Base-by-base conservation (phyloP, 768 basidiomycete genomes). In the Mycena haematopus region DNA sequence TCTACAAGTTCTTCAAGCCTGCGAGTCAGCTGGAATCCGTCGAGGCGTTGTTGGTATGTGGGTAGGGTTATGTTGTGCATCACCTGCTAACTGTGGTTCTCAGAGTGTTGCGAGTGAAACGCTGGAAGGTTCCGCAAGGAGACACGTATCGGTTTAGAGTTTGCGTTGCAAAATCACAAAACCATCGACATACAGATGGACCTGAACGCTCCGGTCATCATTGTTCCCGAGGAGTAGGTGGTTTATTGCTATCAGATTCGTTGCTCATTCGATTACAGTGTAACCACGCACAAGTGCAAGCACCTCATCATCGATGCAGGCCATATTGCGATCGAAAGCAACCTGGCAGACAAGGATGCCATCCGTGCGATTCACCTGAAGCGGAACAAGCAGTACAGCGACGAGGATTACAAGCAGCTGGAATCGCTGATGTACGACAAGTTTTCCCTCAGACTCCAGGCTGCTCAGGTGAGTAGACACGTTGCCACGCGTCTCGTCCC, bases 371-470 rank as follows among this genome's bases (percentile, higher is more conserved):
- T 99, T 42, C 87, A 92, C 53, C 80, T 87, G 64, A 98, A 97
- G 74, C 86, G 92, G 53, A 88, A 90, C 49, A 86, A 91, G 72
- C 80, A 90, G 70, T 97, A 97, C 73, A 86, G 80, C 42, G 93
- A 95, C 19, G 91, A 91, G 53, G 97, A 99, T 69, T 95, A 91
- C 75, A 81, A 81, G 68, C 84, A 86, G 56, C 81, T 99, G 25
- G 95, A 98, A 75, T 89, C 89, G 2, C 78, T 98, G 36, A 96
- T 99, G 94, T 99, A 99, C 70, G 97, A 99, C 76, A 92, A 90
- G 66, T 80, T 97, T 67, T 84, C 83, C 13, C 80, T 99, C 38
- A 87, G 85, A 58, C 83, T 99, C 19, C 82, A 95, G 68, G 89
- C 91, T 46, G 95, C 97, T 14, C 96, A 99, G 87, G 95, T 96